phyloP scores from a whole-genome alignment of 148 eudicot genomes.

The Nepenthes gracilis region DNA sequence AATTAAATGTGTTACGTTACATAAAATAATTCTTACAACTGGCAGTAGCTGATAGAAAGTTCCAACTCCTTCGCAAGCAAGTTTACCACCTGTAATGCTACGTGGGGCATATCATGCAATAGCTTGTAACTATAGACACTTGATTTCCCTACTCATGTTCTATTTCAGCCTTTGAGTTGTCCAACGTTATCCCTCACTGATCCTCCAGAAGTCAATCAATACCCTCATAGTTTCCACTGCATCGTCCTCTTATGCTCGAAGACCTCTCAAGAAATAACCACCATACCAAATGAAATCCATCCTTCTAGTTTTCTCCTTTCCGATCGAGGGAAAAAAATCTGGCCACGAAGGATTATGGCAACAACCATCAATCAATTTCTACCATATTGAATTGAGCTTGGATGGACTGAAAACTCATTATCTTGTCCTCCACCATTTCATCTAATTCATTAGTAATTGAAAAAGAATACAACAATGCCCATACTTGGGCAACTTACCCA shows the following conservation, averaged over 20 bases:
- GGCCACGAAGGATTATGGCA: slow-evolving; percentile 88
- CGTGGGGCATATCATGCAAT: not conserved
- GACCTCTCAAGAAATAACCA: slow-evolving; percentile 66
- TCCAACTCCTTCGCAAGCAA: slow-evolving; percentile 55
- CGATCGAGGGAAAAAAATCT: slow-evolving; percentile 75
- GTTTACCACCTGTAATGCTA: not conserved
- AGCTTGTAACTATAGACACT: slow-evolving; percentile 22
- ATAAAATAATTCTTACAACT: too few relatives aligned
- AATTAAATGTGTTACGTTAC: too few relatives aligned
- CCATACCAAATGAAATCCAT: slow-evolving; percentile 78
- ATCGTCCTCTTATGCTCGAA: slow-evolving; percentile 64
- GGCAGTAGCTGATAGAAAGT: slow-evolving; percentile 86
- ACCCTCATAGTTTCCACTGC: slow-evolving; percentile 49
- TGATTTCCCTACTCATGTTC: slow-evolving; percentile 67
- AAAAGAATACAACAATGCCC: slow-evolving; percentile 71
- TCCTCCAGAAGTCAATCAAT: slow-evolving; percentile 44
- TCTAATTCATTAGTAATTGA: slow-evolving; percentile 70
- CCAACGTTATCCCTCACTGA: slow-evolving; percentile 42
- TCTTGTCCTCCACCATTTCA: slow-evolving; percentile 51
- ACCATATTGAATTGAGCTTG: slow-evolving; percentile 31
- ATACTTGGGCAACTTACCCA: slow-evolving; percentile 55
- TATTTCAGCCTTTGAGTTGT: slow-evolving; percentile 60
- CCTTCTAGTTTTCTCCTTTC: slow-evolving; percentile 55
- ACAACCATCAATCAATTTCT: slow-evolving; percentile 33
- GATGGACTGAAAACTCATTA: slow-evolving; percentile 43